Evolutionary conservation across 2,329 filamentous ascomycete species (phyloP).

Genomic region (Ceratocystis albifundus): DNA sequence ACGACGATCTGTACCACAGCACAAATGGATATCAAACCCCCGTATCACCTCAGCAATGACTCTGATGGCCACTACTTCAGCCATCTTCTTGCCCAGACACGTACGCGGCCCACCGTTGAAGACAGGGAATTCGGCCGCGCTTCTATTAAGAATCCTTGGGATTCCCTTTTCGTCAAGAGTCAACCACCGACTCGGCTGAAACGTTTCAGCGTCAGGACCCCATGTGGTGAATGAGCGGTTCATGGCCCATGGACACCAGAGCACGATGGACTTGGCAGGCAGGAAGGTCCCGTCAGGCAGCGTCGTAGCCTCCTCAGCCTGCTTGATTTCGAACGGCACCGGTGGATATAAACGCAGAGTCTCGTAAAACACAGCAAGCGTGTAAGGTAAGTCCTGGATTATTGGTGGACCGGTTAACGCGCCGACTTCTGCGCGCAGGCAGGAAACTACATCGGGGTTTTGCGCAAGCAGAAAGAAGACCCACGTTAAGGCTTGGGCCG

Average conservation of each 20-base stretch:
- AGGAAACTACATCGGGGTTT: slow-evolving; percentile 34
- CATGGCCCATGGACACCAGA: slow-evolving; percentile 56
- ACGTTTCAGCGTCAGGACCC: slow-evolving; percentile 45
- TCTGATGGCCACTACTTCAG: slow-evolving; percentile 47
- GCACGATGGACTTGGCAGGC: slow-evolving; percentile 41
- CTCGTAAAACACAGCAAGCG: slow-evolving; percentile 52
- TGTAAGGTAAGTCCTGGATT: slow-evolving; percentile 41
- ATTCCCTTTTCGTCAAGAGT: slow-evolving; percentile 26
- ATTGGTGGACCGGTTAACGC: slow-evolving; percentile 26
- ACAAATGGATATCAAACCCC: slow-evolving; percentile 39
- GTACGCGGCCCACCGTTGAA: slow-evolving; percentile 53
- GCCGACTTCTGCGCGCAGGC: slow-evolving; percentile 36
- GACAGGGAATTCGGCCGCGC: slow-evolving; percentile 48
- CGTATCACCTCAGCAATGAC: slow-evolving; percentile 40
- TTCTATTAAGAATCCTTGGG: slow-evolving; percentile 34
- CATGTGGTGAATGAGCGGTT: slow-evolving; percentile 46
- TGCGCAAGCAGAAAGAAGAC: slow-evolving; percentile 49
- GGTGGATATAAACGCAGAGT: slow-evolving; percentile 50
- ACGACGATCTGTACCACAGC: slow-evolving; percentile 31
- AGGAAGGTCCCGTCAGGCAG: slow-evolving; percentile 52
- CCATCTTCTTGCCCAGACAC: slow-evolving; percentile 54
- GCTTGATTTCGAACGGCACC: slow-evolving; percentile 55
- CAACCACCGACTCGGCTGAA: slow-evolving; percentile 48
- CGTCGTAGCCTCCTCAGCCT: slow-evolving; percentile 40
- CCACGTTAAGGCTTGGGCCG: slow-evolving; percentile 55